These are phyloP conservation scores for Chalciporus sp. DNA, from an alignment of 1,284 basidiomycete genomes.

Conservation along the genomic window DNA sequence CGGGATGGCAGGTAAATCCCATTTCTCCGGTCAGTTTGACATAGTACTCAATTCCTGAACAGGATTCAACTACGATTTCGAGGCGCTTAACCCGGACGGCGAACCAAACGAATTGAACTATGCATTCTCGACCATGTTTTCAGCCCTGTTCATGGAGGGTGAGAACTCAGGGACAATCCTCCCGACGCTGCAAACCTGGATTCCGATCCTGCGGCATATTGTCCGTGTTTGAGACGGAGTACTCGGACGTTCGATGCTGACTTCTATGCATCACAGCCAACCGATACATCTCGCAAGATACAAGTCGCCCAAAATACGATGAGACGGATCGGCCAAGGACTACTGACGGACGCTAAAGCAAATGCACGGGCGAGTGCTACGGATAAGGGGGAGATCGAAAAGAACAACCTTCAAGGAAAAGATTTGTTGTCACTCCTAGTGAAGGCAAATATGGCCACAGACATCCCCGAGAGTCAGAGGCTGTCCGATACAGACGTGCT, in stretches of 20 bases:
- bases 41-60: not conserved
- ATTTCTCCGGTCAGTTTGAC: not conserved
- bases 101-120: constrained; percentile 48
- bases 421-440: constrained; percentile 63
- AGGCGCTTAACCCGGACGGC: constrained; percentile 43
- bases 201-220: constrained; percentile 46
- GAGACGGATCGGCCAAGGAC: constrained; percentile 41
- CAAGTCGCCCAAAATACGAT: constrained; percentile 25
- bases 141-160: too few relatives aligned
- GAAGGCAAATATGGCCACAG: constrained; percentile 57
- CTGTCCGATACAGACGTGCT: constrained; percentile 78
- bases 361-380: constrained; percentile 27
- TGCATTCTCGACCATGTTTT: constrained; percentile 41
- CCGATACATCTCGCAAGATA: constrained; percentile 5
- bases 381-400: constrained; percentile 26
- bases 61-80: constrained; percentile 73
- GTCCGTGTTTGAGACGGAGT: constrained; percentile 32
- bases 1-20: constrained; percentile 54
- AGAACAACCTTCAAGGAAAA: constrained; percentile 34
- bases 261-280: constrained; percentile 14
- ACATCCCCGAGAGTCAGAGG: constrained; percentile 57
- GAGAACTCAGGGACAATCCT: constrained; percentile 16
- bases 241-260: not conserved
- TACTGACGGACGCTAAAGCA: constrained; percentile 49
- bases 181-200: constrained; percentile 35